Evolutionary conservation across 345 rosid species (phyloP).

Genomic region (Eucalyptus tenuipes): DNA sequence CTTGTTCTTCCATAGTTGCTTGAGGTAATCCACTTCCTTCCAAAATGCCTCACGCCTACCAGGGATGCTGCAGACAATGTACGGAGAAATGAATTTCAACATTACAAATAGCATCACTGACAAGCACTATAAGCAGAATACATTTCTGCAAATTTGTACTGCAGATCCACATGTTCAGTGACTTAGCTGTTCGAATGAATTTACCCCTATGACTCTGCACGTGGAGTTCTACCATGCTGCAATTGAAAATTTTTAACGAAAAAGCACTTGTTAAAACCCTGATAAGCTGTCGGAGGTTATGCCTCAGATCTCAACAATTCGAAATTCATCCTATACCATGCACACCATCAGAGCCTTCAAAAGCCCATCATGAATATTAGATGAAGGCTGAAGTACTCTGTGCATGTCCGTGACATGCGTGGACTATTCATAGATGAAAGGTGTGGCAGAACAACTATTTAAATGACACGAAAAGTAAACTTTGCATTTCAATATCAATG

Average conservation of each 20-base stretch:
- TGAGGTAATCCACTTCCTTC: slow-evolving; percentile 29
- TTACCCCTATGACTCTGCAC: neutral
- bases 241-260: neutral
- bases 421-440: neutral
- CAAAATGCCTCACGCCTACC: slow-evolving; percentile 21
- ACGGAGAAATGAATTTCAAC: neutral
- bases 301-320: neutral
- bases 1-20: slow-evolving; percentile 18
- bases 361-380: neutral
- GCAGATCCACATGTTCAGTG: neutral
- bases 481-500: neutral
- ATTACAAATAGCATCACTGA: neutral
- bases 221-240: neutral
- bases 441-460: neutral
- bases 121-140: neutral
- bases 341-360: neutral
- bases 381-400: neutral
- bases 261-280: neutral
- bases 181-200: neutral
- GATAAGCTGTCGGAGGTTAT: neutral
- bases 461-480: neutral
- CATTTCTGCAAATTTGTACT: neutral
- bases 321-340: neutral
- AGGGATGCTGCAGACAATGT: slow-evolving; percentile 18
- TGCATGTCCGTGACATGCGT: neutral